Base-by-base conservation (phyloP, 805 yeast species). In the Hanseniaspora valbyensis region DNA sequence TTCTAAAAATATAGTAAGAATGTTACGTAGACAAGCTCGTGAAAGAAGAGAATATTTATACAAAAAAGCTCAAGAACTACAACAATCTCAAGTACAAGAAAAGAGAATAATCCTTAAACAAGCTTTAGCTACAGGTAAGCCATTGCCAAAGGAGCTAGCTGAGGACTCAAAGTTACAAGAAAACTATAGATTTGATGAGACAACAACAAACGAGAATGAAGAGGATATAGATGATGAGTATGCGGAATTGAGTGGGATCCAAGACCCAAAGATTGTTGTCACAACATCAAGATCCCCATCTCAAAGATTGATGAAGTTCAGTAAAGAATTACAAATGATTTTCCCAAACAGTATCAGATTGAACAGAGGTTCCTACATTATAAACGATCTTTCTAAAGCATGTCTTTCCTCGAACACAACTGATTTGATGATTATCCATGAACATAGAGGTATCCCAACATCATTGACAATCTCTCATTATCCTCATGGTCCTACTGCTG, bases 361-460 rank as follows among this genome's bases (percentile, higher is more conserved):
- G 53, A 92, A 92, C 66, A 77, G 99, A 70, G 99, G 99, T 74
- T 85, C 81, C 58, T 82, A 89, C 54, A 76, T 92, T 50, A 77
- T 92, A 72, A 82, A 95, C 1, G 81, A 83, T 46, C 68, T 92
- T 42, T 95, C 87, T 2, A 77, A 80, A 42, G 86, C 95, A 0
- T 88, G 96, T 66, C 76, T 83, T 53, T 69, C 81, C 49, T 79
- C 90, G 0, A 84, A 83, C 16, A 78, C 90, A 9, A 81, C 92
- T 1, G 99, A 92, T 64, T 68, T 92, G 57, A 71, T 92, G 22
- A 74, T 92, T 2, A 68, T 92, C 21, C 97, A 92, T 64, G 99
- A 92, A 64, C 98, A 92, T 67, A 76, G 99, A 67, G 99, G 99
- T 76, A 90, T 86, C 0, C 99, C 99, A 48, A 89, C 96, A 0